Percentiles rank a stretch among this genome's conserved stretches.
These are phyloP conservation scores for Linnemannia exigua DNA, from an alignment of 192 early-diverging fungal species.

Conservation along the genomic window DNA sequence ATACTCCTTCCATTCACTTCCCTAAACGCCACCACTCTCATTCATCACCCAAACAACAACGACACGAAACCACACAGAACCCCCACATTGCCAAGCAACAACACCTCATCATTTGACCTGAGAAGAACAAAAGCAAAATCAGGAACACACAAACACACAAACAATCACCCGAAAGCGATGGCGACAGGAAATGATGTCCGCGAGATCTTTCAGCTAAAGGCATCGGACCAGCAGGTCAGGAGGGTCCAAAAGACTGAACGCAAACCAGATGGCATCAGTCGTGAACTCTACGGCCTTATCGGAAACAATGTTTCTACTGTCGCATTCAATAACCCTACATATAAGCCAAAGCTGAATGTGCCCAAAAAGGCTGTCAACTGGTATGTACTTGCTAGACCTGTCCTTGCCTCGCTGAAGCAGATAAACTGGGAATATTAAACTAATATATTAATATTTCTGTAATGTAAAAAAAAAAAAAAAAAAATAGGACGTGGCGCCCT, in stretches of 20 bases:
- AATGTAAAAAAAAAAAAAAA: neutral
- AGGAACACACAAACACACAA: neutral
- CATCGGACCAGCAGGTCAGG: slow-evolving; percentile 37
- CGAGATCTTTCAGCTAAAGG: slow-evolving; percentile 72
- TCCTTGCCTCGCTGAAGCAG: too few species aligned
- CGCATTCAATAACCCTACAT: slow-evolving; percentile 69
- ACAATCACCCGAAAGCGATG: slow-evolving; percentile 3
- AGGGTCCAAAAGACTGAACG: slow-evolving; percentile 58
- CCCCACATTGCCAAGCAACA: too few species aligned
- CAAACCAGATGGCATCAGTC: slow-evolving; percentile 70
- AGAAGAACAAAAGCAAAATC: neutral
- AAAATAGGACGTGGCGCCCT: slow-evolving; percentile 71
- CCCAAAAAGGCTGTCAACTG: slow-evolving; percentile 77
- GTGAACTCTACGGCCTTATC: slow-evolving; percentile 75
- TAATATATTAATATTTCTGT: neutral
- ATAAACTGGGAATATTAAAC: too few species aligned
- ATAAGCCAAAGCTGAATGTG: slow-evolving; percentile 81
- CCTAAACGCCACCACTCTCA: neutral
- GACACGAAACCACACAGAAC: too few species aligned
- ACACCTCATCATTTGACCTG: too few species aligned
- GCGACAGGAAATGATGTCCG: slow-evolving; percentile 69
- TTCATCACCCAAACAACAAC: neutral
- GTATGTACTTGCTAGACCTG: slow-evolving; percentile 53
- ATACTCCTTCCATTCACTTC: neutral
- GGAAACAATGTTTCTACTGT: slow-evolving; percentile 77